A percentile compares a stretch with the other conserved stretches of the same genome.
Conservation (phyloP, 371 early-diverging fungal species). For the Dipsacomyces acuminosporus region DNA sequence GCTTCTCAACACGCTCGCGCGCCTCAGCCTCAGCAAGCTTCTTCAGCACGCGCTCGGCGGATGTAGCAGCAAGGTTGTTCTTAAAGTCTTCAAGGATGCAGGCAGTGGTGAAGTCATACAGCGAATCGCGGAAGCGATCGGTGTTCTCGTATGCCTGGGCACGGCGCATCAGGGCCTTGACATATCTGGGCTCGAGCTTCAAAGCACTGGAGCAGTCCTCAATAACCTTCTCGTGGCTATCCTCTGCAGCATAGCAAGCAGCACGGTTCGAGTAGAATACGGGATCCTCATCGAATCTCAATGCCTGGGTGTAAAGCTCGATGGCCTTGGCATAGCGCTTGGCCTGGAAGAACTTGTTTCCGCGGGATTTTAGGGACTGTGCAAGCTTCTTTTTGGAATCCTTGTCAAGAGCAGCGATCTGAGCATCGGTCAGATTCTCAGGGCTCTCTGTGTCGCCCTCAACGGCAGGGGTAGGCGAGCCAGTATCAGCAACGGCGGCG, state of each 20-base stretch:
- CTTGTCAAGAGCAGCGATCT: constrained; percentile 55
- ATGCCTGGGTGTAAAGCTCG: constrained; percentile 81
- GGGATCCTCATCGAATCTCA: constrained; percentile 69
- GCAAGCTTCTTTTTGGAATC: constrained; percentile 62
- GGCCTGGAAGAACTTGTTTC: constrained; percentile 80
- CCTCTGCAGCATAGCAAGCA: constrained; percentile 77
- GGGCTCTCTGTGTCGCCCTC: constrained; percentile 29
- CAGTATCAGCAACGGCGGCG: constrained; percentile 12
- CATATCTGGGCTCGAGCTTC: constrained; percentile 67
- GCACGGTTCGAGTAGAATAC: constrained; percentile 94
- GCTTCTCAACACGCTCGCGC: constrained; percentile 58
- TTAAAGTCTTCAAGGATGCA: constrained; percentile 93
- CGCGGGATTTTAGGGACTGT: constrained; percentile 72
- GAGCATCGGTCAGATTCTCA: constrained; percentile 53
- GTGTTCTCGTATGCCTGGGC: constrained; percentile 76
- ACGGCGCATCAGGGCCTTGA: constrained; percentile 78
- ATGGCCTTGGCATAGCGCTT: constrained; percentile 83
- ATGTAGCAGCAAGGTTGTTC: constrained; percentile 69
- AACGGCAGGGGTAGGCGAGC: constrained; percentile 10
- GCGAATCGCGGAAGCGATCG: constrained; percentile 63
- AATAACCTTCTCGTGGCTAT: constrained; percentile 63
- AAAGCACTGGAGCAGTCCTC: constrained; percentile 66
- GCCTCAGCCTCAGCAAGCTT: constrained; percentile 72
- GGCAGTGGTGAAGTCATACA: constrained; percentile 88
- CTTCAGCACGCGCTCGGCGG: constrained; percentile 89